A percentile compares a stretch with the other conserved stretches of the same genome.
These are phyloP conservation scores for Phyllosticta citribraziliensis DNA, from an alignment of 2,329 filamentous ascomycete species.

Conservation along the genomic window DNA sequence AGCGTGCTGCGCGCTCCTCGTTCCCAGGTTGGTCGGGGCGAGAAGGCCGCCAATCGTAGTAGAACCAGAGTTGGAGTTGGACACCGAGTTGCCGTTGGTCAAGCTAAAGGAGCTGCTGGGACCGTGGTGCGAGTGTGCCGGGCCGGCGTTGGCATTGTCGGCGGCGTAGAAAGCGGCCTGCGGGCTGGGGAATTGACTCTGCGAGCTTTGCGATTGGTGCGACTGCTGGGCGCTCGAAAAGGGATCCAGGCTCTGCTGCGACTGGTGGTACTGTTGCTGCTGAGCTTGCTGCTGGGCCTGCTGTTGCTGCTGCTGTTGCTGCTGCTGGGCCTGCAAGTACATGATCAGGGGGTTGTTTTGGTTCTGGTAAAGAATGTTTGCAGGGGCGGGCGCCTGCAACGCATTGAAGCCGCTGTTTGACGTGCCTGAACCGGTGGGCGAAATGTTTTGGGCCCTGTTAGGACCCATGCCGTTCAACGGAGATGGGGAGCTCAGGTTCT, in stretches of 20 bases:
- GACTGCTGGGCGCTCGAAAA: conserved; percentile 18
- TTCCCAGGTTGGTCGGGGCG: conserved; percentile 54
- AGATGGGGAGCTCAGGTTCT: conserved; percentile 46
- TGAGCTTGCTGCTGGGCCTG: conserved; percentile 24
- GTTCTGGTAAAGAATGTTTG: conserved; percentile 67
- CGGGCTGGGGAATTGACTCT: conserved; percentile 61
- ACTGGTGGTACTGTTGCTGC: conserved; percentile 34
- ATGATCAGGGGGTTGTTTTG: conserved; percentile 82
- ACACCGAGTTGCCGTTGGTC: conserved; percentile 22
- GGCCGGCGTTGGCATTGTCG: conserved; percentile 34
- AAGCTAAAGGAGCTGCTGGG: conserved; percentile 41
- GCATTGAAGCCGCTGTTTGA: conserved; percentile 50
- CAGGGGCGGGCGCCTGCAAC: conserved; percentile 54
- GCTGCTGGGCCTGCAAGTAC: conserved; percentile 78
- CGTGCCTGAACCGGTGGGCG: conserved; percentile 47
- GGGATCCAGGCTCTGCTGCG: conserved; percentile 32
- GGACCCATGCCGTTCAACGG: conserved; percentile 49
- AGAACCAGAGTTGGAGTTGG: conserved; percentile 39
- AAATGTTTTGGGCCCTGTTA: conserved; percentile 46
- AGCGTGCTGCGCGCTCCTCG: conserved; percentile 52
- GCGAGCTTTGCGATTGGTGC: conserved; percentile 38
- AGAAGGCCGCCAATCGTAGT: conserved; percentile 69
- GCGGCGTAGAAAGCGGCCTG: conserved; percentile 71
- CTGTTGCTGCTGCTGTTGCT: conserved; percentile 63
- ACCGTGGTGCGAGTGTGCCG: conserved; percentile 49